Conservation (phyloP, 441 rosid genomes). For the Eruca vesicaria region DNA sequence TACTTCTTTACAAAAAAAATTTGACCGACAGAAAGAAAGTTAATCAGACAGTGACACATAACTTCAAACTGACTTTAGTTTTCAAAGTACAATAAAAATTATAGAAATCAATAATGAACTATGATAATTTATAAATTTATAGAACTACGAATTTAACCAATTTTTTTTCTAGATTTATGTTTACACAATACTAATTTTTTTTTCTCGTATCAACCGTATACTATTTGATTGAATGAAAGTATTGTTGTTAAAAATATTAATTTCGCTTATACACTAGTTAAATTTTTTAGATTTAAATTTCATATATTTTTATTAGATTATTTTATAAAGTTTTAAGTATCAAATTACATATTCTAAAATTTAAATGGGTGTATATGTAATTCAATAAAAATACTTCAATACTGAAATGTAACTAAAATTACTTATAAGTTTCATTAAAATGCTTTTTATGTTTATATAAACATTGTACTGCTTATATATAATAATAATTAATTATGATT, state of each 20-base stretch:
- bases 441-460: too few relatives aligned
- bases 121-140: neutral
- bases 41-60: neutral
- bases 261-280: neutral
- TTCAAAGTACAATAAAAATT: too few relatives aligned
- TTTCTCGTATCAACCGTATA: too few relatives aligned
- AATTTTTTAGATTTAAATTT: neutral
- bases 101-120: too few relatives aligned
- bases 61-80: neutral
- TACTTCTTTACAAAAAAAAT: neutral
- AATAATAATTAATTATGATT: too few relatives aligned
- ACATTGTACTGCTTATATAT: neutral
- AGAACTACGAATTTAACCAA: neutral
- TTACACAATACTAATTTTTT: too few relatives aligned
- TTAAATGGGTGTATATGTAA: neutral
- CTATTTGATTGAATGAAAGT: too few relatives aligned
- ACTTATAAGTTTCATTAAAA: too few relatives aligned
- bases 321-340: neutral
- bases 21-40: neutral
- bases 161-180: too few relatives aligned
- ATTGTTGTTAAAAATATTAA: too few relatives aligned
- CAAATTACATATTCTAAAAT: neutral
- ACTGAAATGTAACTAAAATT: too few relatives aligned
- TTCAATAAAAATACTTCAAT: too few relatives aligned
- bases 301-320: neutral